Evolutionary conservation across 495 filamentous ascomycete species (phyloP).

Genomic region (Penicillium chermesinum): DNA sequence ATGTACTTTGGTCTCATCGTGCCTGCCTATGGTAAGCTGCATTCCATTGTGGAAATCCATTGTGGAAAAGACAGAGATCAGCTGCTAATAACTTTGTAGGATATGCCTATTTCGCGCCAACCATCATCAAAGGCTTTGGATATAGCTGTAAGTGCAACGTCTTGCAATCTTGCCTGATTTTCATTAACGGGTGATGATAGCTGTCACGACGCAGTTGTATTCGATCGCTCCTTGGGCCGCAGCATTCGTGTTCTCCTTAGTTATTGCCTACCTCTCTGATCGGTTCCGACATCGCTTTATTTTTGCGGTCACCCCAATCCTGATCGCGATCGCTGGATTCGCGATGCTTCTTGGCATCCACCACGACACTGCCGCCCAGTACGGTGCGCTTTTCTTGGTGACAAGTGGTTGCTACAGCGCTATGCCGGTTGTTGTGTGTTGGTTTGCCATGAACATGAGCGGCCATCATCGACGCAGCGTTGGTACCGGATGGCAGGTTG

Average conservation of each 20-base stretch:
- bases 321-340: constrained; percentile 64
- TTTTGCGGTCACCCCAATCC: constrained; percentile 63
- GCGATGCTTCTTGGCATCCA: constrained; percentile 65
- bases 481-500: constrained; percentile 83
- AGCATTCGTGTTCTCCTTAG: constrained; percentile 69
- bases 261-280: constrained; percentile 67
- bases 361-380: constrained; percentile 54
- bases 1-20: constrained; percentile 85
- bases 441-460: constrained; percentile 90
- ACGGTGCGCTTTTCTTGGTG: constrained; percentile 70
- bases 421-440: constrained; percentile 83
- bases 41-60: no score
- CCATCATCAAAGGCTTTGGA: constrained; percentile 65
- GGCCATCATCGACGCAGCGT: constrained; percentile 81
- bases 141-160: constrained; percentile 41
- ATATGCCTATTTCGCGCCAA: constrained; percentile 73
- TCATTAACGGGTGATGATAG: constrained; percentile 20
- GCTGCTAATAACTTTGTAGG: constrained; percentile 17
- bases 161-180: background rate
- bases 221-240: constrained; percentile 84
- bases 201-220: constrained; percentile 73
- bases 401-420: constrained; percentile 59
- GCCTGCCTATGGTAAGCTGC: constrained; percentile 65
- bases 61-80: no score
- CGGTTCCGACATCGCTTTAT: constrained; percentile 65